Conservation (phyloP, 495 filamentous ascomycete species). For the Podospora appendiculata region DNA sequence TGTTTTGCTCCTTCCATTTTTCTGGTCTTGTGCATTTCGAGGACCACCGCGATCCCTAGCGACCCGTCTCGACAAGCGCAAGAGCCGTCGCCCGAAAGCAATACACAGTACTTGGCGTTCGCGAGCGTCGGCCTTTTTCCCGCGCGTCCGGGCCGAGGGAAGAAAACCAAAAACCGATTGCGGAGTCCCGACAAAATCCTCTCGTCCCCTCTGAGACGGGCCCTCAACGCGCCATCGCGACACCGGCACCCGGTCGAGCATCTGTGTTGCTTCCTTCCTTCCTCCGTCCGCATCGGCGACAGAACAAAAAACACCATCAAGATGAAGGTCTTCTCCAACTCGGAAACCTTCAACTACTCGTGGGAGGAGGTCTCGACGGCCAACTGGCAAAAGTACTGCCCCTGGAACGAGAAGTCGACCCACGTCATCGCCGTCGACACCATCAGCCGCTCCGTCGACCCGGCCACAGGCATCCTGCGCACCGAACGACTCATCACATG, state of each 20-base stretch:
- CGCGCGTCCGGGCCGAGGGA: neutral
- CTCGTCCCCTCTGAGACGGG: too few relatives aligned
- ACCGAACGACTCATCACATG: constrained; percentile 97
- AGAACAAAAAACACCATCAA: constrained; percentile 4
- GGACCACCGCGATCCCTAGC: neutral
- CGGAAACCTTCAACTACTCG: constrained; percentile 87
- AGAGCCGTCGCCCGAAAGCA: neutral
- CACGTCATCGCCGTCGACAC: constrained; percentile 96
- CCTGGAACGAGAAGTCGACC: constrained; percentile 92
- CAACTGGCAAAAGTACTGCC: constrained; percentile 98
- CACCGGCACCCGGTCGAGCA: too few relatives aligned
- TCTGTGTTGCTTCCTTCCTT: too few relatives aligned
- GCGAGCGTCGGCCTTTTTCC: too few relatives aligned
- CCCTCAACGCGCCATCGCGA: too few relatives aligned
- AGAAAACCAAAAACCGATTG: too few relatives aligned
- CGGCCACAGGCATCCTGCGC: constrained; percentile 77
- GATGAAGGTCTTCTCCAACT: constrained; percentile 93
- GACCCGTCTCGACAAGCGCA: neutral
- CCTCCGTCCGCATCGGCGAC: too few relatives aligned
- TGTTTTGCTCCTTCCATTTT: neutral
- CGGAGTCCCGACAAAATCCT: too few relatives aligned
- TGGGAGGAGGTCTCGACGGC: constrained; percentile 99
- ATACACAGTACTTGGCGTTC: too few relatives aligned
- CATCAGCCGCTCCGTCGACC: constrained; percentile 71
- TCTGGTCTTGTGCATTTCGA: neutral